Evolutionary conservation across 148 eudicot genomes (phyloP), one percentile per base, ranked within the genome.

Genomic region (Chenopodium suecicum): DNA sequence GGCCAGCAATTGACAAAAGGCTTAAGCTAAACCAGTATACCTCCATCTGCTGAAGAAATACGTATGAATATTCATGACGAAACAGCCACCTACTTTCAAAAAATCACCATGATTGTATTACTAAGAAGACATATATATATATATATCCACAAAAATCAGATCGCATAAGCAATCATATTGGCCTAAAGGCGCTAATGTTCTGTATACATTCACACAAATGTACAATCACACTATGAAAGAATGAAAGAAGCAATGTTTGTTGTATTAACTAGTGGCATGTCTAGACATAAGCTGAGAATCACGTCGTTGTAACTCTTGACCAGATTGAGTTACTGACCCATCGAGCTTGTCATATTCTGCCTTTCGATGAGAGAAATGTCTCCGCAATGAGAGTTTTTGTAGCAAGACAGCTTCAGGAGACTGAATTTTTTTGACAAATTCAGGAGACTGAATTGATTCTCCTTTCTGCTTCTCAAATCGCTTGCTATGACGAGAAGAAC

Each of bases 231-330:
- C 63, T 64, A 75, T 22, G 70, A 77, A 84, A 81, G 86, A 84
- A 84, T 84, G 75, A 81, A 84, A 84, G 83, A 84, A 84, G 81
- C 37, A 65, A 62, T 70, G 76, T 63, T 13, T 63, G 41, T 31
- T 12, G 29, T 6, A 71, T 80, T 63, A 84, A 27, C 78, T 84
- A 31, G 89, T 87, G 54, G 85, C 85, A 44, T 83, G 70, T 41
- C 87, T 85, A 9, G 80, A 41, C 84, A 83, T 80, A 47, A 87
- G 89, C 75, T 75, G 74, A 64, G 84, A 78, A 78, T 87, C 89
- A 12, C 87, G 89, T 14, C 89, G 80, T 74, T 82, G 83, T 69
- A 82, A 66, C 68, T 78, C 84, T 41, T 77, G 76, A 75, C 48
- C 71, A 44, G 83, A 76, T 63, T 83, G 83, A 54, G 76, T 22